A percentile compares a stretch with the other conserved stretches of the same genome.
phyloP scores from a whole-genome alignment of 306 rosid genomes.

The Gastrolobium villosum region DNA sequence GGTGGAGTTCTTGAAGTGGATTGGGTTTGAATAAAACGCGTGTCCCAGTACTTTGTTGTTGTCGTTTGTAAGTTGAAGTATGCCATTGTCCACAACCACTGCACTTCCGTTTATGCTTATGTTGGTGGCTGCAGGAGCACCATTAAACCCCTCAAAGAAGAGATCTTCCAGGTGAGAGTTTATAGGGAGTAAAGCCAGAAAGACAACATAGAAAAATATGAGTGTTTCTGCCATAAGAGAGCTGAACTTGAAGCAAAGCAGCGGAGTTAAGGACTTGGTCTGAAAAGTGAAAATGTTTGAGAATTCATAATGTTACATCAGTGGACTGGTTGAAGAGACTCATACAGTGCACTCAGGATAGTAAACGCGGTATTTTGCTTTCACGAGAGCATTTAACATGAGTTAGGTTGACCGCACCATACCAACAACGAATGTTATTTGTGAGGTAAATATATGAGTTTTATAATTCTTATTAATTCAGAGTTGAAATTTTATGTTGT shows the following conservation, averaged over 20 bases:
- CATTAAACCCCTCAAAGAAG: conserved; percentile 20
- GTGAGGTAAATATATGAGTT: no score
- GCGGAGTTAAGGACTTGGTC: background rate
- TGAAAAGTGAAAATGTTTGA: no score
- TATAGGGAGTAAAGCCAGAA: conserved; percentile 13
- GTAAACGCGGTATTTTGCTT: no score
- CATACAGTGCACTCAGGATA: no score
- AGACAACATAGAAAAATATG: conserved; percentile 26
- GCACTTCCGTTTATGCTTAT: conserved; percentile 45
- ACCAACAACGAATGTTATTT: no score
- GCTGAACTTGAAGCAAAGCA: background rate
- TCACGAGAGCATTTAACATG: no score
- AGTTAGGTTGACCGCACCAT: no score
- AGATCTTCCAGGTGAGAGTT: conserved; percentile 31
- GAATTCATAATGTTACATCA: no score
- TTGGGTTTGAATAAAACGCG: conserved; percentile 42
- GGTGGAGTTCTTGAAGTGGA: conserved; percentile 41
- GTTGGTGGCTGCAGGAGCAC: conserved; percentile 17
- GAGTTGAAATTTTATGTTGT: no score
- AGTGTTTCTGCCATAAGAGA: conserved; percentile 39
- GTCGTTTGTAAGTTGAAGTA: conserved; percentile 42
- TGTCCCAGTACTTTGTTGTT: background rate
- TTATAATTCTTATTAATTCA: no score
- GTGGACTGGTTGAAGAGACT: no score
- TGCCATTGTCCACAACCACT: conserved; percentile 34